Base-by-base conservation (phyloP, 345 rosid species). In the Laguncularia racemosa region DNA sequence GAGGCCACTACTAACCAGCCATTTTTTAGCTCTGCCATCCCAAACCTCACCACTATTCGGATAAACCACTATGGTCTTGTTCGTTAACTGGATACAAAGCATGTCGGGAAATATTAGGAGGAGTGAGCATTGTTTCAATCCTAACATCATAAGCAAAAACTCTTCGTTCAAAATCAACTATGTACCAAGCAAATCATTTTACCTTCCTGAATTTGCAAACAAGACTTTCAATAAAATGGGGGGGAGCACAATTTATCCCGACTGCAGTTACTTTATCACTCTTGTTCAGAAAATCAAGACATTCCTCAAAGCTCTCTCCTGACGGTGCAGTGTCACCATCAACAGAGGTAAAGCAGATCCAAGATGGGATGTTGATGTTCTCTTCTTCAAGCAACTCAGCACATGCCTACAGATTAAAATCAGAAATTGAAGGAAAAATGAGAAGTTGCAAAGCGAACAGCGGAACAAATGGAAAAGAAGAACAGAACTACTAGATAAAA, bases 11-110 rank as follows among this genome's bases (percentile, higher is more conserved):
- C 89, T 71, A 64, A 91, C 98, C 96, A 84, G 83, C 96, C 96
- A 91, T 67, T 72, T 84, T 66, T 88, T 91, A 2, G 85, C 87
- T 70, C 70, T 78, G 44, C 96, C 96, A 65, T 91, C 96, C 95
- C 89, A 88, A 26, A 84, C 81, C 71, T 86, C 96, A 8, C 98
- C 98, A 4, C 98, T 91, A 53, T 91, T 91, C 1, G 98, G 96
- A 73, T 91, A 91, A 48, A 88, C 89, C 46, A 74, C 83, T 44
- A 91, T 78, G 10, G 86, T 68, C 64, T 88, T 91, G 20, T 61
- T 66, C 6, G 90, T 91, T 61, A 78, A 67, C 98, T 91, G 89
- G 19, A 72, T 16, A 49, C 10, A 46, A 5, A 28, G 20, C 40
- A 53, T 49, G 23, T 16, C 23, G n/a, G 15, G 12, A 17, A 50